Evolutionary conservation across 169 alveolate species (phyloP), one percentile per base, ranked within the genome.

Genomic region (Plasmodium falciparum): DNA sequence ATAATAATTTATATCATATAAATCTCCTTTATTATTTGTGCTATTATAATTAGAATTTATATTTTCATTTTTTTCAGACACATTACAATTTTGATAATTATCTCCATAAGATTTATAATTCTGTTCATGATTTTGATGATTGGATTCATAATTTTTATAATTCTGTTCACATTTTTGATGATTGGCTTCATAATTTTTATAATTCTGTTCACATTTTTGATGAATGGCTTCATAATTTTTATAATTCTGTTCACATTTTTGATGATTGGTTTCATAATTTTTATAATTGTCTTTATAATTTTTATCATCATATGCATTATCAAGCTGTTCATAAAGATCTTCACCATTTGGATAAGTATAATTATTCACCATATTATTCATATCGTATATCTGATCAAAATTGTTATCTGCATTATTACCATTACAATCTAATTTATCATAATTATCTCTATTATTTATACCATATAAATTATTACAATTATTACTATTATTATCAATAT

Each of bases 401-500:
- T 0, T 2, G 49, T 65, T 13, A 26, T 8, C 15, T 29, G 7
- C 9, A 39, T 39, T 39, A 39, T 39, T 39, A 15, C 1, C 56
- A 29, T 15, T 12, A 26, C 11, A 29, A 6, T 13, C 22, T 5
- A 20, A 9, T 22, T 63, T 63, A 26, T 9, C 17, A 9, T 24
- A 15, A 3, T 11, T 65, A 65, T 6, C 5, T 56, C n/a, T 56
- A 56, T 56, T 9, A 56, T 56, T 15, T 12, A 56, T 8, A 56
- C 26, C 75, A 63, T 63, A 62, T 62, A 17, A 43, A 74, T 45
- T 26, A 2, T 47, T 47, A 15, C 11, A 47, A 7, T 17, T 17
- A 33, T 74, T 33, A 20, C 45, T 33, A 67, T 80, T 59, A 47
- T 80, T n/a, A n/a, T n/a, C n/a, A n/a, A n/a, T n/a, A n/a, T n/a